A percentile compares a stretch with the other conserved stretches of the same genome.
These are phyloP conservation scores for Debaryomyces sp. DNA, from an alignment of 1,139 yeast species.

Conservation along the genomic window DNA sequence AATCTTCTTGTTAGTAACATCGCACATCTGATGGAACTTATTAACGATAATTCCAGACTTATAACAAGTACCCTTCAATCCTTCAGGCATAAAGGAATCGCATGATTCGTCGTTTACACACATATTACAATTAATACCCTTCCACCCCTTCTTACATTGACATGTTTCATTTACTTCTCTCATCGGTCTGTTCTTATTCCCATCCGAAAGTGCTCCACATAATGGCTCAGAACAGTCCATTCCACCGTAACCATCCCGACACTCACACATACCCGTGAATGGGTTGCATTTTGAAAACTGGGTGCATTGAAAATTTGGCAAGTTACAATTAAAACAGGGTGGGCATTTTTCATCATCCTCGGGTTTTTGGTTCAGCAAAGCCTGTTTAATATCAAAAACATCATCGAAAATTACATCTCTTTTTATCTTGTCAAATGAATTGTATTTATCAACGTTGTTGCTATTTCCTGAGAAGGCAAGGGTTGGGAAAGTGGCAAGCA, in stretches of 20 bases:
- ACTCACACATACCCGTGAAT: constrained; percentile 88
- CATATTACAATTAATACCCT: constrained; percentile 88
- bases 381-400: constrained; percentile 25
- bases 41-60: constrained; percentile 84
- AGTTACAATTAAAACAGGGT: constrained; percentile 91
- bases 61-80: constrained; percentile 85
- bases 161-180: constrained; percentile 57
- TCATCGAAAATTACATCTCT: constrained; percentile 29
- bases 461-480: not conserved
- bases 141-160: constrained; percentile 84
- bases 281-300: constrained; percentile 88
- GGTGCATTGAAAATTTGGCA: constrained; percentile 87
- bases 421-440: constrained; percentile 29
- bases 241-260: constrained; percentile 93
- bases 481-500: constrained; percentile 1
- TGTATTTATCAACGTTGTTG: not conserved
- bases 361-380: constrained; percentile 3
- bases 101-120: constrained; percentile 77
- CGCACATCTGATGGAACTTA: constrained; percentile 86
- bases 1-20: constrained; percentile 88
- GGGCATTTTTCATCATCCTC: constrained; percentile 58
- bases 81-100: constrained; percentile 87
- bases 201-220: constrained; percentile 79
- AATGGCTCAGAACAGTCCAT: constrained; percentile 87
- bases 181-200: constrained; percentile 64